A percentile compares a stretch with the other conserved stretches of the same genome.
phyloP scores from a whole-genome alignment of 768 basidiomycete genomes.

The Boletus tomentosulus region DNA sequence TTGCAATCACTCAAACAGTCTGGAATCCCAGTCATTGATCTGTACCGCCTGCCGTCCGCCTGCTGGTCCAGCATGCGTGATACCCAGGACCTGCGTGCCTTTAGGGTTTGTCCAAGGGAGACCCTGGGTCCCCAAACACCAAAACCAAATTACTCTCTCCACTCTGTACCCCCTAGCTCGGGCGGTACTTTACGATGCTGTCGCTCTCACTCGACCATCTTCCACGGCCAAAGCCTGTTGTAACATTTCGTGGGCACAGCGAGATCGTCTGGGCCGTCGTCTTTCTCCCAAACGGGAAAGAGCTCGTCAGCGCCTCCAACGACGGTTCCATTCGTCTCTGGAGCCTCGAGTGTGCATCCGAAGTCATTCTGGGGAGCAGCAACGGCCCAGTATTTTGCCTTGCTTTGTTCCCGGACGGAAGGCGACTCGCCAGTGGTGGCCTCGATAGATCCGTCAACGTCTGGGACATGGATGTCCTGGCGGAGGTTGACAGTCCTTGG shows the following conservation, averaged over 20 bases:
- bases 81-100: conserved; percentile 28
- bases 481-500: conserved; percentile 19
- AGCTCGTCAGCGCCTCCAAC: conserved; percentile 26
- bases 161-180: conserved; percentile 22
- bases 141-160: conserved; percentile 20
- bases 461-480: conserved; percentile 26
- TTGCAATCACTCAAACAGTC: conserved; percentile 28
- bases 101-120: conserved; percentile 26
- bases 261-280: conserved; percentile 29
- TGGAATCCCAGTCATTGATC: conserved; percentile 32
- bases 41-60: conserved; percentile 30
- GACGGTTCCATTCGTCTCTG: conserved; percentile 30
- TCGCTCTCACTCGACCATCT: conserved; percentile 31
- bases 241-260: conserved; percentile 21
- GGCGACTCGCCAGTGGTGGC: conserved; percentile 26
- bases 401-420: conserved; percentile 25
- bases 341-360: conserved; percentile 23
- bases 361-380: conserved; percentile 22
- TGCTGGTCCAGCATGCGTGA: conserved; percentile 30
- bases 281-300: conserved; percentile 25
- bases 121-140: conserved; percentile 23
- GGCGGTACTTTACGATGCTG: conserved; percentile 23
- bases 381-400: conserved; percentile 25
- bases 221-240: conserved; percentile 21
- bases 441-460: conserved; percentile 30